These are phyloP conservation scores for Acmispon strigosus DNA, from an alignment of 306 rosid genomes.

Conservation along the genomic window DNA sequence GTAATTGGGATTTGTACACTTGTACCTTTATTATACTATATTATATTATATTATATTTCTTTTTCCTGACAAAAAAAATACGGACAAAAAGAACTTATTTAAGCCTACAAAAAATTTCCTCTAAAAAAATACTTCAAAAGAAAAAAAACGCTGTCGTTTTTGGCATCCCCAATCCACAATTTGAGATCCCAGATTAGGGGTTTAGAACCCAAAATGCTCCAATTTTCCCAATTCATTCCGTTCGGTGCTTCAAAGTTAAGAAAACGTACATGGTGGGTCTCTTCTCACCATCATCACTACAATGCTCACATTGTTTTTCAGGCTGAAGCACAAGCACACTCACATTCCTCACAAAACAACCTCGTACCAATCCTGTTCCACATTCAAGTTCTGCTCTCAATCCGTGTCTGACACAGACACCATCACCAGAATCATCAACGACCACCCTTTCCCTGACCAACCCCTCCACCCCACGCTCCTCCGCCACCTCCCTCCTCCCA, in stretches of 20 bases:
- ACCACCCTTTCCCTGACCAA: slow-evolving; percentile 65
- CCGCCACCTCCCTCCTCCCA: slow-evolving; percentile 39
- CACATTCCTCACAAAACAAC: slow-evolving; percentile 15
- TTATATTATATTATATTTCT: no score
- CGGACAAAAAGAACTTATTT: no score
- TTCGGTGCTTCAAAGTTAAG: neutral
- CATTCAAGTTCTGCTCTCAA: slow-evolving; percentile 19
- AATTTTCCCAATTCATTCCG: neutral
- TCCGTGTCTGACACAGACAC: slow-evolving; percentile 27
- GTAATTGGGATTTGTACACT: no score
- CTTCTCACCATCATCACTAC: neutral
- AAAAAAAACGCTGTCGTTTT: neutral
- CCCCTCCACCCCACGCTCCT: slow-evolving; percentile 66
- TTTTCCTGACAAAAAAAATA: no score
- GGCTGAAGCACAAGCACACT: slow-evolving; percentile 7
- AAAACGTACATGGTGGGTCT: neutral
- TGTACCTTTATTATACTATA: no score
- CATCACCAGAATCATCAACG: slow-evolving; percentile 56
- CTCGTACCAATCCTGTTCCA: neutral
- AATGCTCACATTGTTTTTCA: neutral
- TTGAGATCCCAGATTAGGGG: no score
- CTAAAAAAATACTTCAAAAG: no score
- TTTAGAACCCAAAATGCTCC: neutral
- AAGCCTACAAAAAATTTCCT: no score
- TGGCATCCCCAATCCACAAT: neutral